Evolutionary conservation across 139 green algal genomes (phyloP), one percentile per base, ranked within the genome.

Genomic region (Chlorella sp.): DNA sequence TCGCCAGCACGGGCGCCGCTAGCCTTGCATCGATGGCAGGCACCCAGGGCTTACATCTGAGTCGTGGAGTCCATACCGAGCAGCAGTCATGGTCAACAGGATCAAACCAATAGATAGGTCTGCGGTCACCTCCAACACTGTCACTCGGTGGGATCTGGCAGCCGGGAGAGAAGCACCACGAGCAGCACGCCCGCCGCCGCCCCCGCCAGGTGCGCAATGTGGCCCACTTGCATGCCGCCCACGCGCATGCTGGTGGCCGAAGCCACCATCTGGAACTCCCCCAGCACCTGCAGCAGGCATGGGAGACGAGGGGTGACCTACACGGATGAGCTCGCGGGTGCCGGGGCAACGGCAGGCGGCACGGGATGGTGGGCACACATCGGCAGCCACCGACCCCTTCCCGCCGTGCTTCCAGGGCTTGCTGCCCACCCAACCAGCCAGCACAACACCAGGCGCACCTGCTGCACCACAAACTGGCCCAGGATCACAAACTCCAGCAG

Each of bases 401-500:
- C 26, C n/a, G 8, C 4, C 34, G 28, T 68, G 60, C 60, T 11
- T 4, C 60, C 2, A 68, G 4, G n/a, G 60, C n/a, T n/a, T 22
- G 56, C 56, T 28, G 56, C 56, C 30, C 20, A 22, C 60, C 2
- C 41, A 54, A 11, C 41, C 38, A 40, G 3, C 38, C 9, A 4
- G 40, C 24, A n/a, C 43, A 16, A 3, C 72, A 2, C 38, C 4
- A 4, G 3, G 38, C 41, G 36, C n/a, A 95, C 85, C 83, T 93
- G 89, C 69, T 91, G 85, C 19, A 92, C 54, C 32, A 96, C 92
- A 75, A 94, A 95, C 75, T 89, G 83, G 20, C 93, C 93, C 13
- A 96, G 82, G 36, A 96, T 92, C 13, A 91, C 75, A 22, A 85
- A 82, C 83, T 96, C 93, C 20, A 96, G 69, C 34, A 96, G 78